Evolutionary conservation across 2,329 filamentous ascomycete species (phyloP).

Genomic region (Ophiostoma perfectum): DNA sequence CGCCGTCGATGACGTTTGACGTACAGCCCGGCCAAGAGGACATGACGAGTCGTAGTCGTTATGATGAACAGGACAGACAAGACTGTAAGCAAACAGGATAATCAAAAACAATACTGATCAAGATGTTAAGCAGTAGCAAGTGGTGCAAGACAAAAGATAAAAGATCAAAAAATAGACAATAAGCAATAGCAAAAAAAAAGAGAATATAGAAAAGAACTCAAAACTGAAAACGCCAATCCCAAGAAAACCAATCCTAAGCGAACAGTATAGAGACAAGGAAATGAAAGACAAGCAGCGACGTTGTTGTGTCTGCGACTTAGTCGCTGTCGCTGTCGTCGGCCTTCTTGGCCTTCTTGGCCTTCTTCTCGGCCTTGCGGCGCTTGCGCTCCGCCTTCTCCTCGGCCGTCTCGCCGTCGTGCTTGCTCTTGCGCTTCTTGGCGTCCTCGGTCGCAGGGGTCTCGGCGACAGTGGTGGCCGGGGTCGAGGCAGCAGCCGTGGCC

Average conservation of each 20-base stretch:
- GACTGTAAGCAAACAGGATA: constrained; percentile 2
- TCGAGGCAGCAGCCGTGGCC: constrained; percentile 30
- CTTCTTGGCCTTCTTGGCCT: constrained; percentile 30
- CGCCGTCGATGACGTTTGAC: constrained; percentile 14
- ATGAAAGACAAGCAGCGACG: background rate
- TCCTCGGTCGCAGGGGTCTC: constrained; percentile 34
- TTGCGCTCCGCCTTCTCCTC: constrained; percentile 52
- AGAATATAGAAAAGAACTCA: background rate
- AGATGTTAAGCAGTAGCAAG: constrained; percentile 7
- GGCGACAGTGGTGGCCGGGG: constrained; percentile 30
- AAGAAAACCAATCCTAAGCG: constrained; percentile 10
- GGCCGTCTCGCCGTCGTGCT: constrained; percentile 70
- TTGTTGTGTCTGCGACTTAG: constrained; percentile 12
- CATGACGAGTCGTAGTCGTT: background rate
- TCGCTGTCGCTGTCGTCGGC: constrained; percentile 29
- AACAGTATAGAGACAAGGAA: constrained; percentile 12
- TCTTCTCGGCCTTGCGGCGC: constrained; percentile 33
- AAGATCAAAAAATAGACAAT: background rate
- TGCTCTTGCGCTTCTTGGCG: constrained; percentile 68
- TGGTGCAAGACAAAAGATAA: constrained; percentile 8
- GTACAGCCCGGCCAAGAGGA: background rate
- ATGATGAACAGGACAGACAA: background rate
- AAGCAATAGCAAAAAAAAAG: constrained; percentile 8
- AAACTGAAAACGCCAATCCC: background rate
- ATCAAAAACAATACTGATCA: constrained; percentile 1